These are phyloP conservation scores for Rhodomyrtus tomentosa DNA, from an alignment of 345 rosid genomes.

Conservation along the genomic window DNA sequence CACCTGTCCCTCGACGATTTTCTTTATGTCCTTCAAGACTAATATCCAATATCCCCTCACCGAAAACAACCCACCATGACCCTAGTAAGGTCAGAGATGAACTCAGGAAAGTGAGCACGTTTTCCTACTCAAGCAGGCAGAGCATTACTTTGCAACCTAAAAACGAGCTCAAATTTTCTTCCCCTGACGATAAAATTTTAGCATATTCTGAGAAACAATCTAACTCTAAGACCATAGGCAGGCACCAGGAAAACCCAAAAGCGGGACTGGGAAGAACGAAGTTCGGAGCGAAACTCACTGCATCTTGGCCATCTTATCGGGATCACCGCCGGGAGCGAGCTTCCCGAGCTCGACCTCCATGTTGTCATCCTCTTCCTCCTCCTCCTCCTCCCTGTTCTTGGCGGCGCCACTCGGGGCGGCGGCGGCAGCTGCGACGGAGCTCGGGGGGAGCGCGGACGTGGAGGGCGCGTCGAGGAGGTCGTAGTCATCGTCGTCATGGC, in stretches of 20 bases:
- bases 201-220: background rate
- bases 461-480: conserved; percentile 3
- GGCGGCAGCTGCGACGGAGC: background rate
- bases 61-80: background rate
- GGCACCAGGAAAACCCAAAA: background rate
- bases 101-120: background rate
- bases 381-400: conserved; percentile 50
- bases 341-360: conserved; percentile 80
- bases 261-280: background rate
- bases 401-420: conserved; percentile 1
- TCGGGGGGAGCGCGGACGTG: conserved; percentile 5
- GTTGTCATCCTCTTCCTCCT: conserved; percentile 80
- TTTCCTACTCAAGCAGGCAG: background rate
- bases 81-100: background rate
- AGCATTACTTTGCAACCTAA: background rate
- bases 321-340: conserved; percentile 63
- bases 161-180: background rate
- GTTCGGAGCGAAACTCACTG: conserved; percentile 35
- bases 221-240: background rate
- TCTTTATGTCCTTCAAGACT: background rate
- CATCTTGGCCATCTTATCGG: conserved; percentile 84
- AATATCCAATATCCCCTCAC: background rate
- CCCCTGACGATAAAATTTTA: background rate
- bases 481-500: background rate
- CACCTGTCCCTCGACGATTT: background rate